Evolutionary conservation across 768 basidiomycete species (phyloP).

Genomic region (Termitomyces sp.): DNA sequence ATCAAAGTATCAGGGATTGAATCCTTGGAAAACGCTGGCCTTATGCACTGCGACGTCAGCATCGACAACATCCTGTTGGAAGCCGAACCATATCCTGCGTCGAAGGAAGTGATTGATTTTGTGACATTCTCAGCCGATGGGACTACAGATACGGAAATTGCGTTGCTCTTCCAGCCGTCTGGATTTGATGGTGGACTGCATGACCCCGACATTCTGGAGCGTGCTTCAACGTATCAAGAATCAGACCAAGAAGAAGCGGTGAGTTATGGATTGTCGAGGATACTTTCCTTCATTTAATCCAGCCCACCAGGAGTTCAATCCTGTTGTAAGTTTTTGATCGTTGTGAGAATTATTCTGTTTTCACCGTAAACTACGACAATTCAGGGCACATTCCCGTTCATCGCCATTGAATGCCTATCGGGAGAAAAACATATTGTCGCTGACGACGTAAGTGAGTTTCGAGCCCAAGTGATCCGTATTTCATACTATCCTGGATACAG

Average conservation of each 20-base stretch:
- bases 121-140: background rate
- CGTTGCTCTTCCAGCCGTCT: background rate
- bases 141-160: background rate
- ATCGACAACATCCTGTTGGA: background rate
- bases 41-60: no score
- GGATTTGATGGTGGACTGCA: background rate
- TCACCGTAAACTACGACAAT: background rate
- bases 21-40: no score
- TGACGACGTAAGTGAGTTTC: background rate
- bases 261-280: background rate
- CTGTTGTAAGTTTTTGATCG: background rate
- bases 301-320: background rate
- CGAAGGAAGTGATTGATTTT: background rate
- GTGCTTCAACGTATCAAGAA: background rate
- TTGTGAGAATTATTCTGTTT: background rate
- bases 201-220: background rate
- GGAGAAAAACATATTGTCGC: background rate
- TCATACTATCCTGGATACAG: background rate
- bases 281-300: background rate
- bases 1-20: no score
- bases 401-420: background rate
- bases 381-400: background rate
- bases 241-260: background rate
- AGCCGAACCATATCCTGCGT: background rate
- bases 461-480: background rate